Evolutionary conservation across 1,284 basidiomycete genomes (phyloP).

Genomic region (Moesziomyces antarcticus): DNA sequence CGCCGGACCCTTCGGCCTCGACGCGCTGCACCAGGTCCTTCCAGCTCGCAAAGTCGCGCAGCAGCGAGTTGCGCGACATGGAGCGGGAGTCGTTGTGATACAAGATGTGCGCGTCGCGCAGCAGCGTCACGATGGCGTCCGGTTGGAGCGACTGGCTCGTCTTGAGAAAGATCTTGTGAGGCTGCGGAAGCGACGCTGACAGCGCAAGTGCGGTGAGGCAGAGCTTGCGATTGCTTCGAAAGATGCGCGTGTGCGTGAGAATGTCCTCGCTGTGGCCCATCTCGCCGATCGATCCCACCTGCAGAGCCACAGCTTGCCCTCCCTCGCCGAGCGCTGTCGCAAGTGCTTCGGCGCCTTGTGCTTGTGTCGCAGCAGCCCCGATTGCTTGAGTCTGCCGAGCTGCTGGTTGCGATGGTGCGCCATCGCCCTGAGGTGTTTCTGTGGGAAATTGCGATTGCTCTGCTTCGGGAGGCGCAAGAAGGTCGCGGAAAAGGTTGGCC

Average conservation of each 20-base stretch:
- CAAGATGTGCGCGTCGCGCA: slow-evolving; percentile 58
- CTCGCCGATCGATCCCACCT: slow-evolving; percentile 18
- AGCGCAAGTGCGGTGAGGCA: slow-evolving; percentile 54
- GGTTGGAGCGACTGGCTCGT: slow-evolving; percentile 53
- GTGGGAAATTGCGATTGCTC: slow-evolving; percentile 1
- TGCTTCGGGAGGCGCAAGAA: slow-evolving; percentile 4
- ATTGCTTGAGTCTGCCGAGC: background rate
- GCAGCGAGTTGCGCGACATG: slow-evolving; percentile 43
- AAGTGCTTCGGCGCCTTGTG: background rate
- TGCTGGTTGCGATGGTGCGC: background rate
- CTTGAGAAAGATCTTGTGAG: slow-evolving; percentile 55
- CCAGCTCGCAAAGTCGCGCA: slow-evolving; percentile 61
- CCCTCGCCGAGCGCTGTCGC: slow-evolving; percentile 17
- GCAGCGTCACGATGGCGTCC: slow-evolving; percentile 45
- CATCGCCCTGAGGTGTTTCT: too few relatives aligned
- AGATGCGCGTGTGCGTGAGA: slow-evolving; percentile 54
- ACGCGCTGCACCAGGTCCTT: slow-evolving; percentile 61
- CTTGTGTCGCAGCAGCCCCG: background rate
- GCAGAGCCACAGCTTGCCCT: slow-evolving; percentile 20
- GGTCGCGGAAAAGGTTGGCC: slow-evolving; percentile 22
- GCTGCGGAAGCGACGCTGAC: slow-evolving; percentile 30
- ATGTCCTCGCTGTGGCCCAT: slow-evolving; percentile 28
- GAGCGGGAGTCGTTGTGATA: slow-evolving; percentile 46
- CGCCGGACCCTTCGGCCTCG: slow-evolving; percentile 58
- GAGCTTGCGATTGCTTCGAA: slow-evolving; percentile 56